Evolutionary conservation across 768 basidiomycete genomes (phyloP).

Genomic region (Lactarius hengduanensis): DNA sequence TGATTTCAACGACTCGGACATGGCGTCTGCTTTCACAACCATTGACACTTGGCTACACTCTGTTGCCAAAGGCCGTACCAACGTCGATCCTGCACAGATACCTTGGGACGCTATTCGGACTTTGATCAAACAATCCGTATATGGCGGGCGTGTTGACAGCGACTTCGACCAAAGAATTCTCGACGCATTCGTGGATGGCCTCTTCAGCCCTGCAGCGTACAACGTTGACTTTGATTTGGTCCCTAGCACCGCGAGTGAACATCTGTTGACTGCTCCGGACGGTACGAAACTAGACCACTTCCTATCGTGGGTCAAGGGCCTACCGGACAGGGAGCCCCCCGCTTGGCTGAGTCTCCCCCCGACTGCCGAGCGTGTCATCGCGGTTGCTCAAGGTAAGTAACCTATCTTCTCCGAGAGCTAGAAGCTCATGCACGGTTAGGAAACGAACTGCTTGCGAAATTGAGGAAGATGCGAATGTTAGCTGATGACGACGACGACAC

Average conservation of each 20-base stretch:
- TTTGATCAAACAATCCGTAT: conserved; percentile 93
- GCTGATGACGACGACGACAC: conserved; percentile 80
- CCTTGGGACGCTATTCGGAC: conserved; percentile 96
- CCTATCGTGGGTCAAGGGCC: conserved; percentile 79
- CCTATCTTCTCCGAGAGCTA: not conserved
- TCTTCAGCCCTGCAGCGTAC: conserved; percentile 87
- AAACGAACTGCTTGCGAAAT: conserved; percentile 75
- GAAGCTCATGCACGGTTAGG: conserved; percentile 45
- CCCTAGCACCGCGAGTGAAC: conserved; percentile 54
- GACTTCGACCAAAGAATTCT: conserved; percentile 93
- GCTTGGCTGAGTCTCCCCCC: conserved; percentile 93
- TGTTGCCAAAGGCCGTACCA: conserved; percentile 83
- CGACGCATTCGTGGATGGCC: conserved; percentile 86
- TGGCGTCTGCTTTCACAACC: conserved; percentile 86
- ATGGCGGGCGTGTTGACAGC: conserved; percentile 91
- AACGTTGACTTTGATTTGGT: conserved; percentile 93
- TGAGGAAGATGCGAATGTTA: conserved; percentile 91
- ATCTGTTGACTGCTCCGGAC: conserved; percentile 73
- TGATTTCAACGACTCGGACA: conserved; percentile 99
- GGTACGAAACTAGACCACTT: conserved; percentile 93
- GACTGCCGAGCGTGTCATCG: conserved; percentile 90
- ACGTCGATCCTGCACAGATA: conserved; percentile 87
- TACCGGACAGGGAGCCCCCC: conserved; percentile 93
- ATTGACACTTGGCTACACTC: conserved; percentile 88
- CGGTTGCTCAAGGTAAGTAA: conserved; percentile 77